Conservation (phyloP, 2,329 filamentous ascomycete species). For the Penicillium sp. region DNA sequence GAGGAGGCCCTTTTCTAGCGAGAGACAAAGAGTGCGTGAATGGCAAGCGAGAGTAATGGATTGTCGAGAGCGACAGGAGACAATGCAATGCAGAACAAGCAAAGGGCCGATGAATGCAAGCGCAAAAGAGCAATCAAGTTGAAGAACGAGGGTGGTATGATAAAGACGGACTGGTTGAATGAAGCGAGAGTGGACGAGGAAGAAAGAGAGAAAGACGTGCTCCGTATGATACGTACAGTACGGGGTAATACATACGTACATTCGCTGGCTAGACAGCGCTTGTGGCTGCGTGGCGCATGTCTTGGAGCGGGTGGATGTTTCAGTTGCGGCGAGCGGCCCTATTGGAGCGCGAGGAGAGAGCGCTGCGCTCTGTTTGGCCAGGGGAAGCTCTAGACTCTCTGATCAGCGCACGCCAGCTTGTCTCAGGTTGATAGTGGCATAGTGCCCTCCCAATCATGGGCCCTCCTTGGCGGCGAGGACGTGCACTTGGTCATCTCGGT, state of each 20-base stretch:
- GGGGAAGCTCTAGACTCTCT: not conserved
- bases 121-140: not conserved
- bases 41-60: not conserved
- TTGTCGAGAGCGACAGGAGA: not conserved
- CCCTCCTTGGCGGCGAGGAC: too few species aligned
- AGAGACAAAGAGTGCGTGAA: not conserved
- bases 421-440: conserved; percentile 1
- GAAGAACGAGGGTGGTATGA: not conserved
- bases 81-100: not conserved
- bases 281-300: conserved; percentile 7
- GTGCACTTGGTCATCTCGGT: too few species aligned
- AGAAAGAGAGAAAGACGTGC: not conserved
- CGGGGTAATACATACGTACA: not conserved
- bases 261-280: too few species aligned
- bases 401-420: conserved; percentile 1
- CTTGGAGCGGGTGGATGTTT: not conserved
- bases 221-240: not conserved
- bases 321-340: not conserved
- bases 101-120: not conserved
- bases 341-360: not conserved
- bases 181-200: not conserved
- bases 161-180: too few species aligned
- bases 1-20: not conserved
- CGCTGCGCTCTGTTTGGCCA: not conserved
- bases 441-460: too few species aligned